Base-by-base conservation (phyloP, 345 rosid species). In the Fremontodendron californicum region DNA sequence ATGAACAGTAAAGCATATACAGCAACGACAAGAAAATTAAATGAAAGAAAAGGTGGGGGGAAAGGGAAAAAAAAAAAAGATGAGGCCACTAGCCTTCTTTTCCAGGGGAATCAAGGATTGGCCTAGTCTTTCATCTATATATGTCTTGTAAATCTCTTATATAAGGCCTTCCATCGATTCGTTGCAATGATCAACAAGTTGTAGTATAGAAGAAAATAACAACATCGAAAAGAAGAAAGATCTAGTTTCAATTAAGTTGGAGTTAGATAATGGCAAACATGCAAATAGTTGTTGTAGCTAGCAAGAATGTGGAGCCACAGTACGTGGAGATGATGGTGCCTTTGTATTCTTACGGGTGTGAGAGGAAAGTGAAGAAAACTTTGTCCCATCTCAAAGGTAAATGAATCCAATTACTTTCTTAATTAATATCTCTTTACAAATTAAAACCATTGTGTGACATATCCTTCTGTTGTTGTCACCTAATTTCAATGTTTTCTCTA, bases 261-360 rank as follows among this genome's bases (percentile, higher is more conserved):
- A 35, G 76, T 2, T 3, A 19, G 43, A 65, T n/a, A n/a, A 94
- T 92, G 97, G 89, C 76, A 31, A 70, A 87, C 78, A 83, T 90
- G 87, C 98, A 91, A 84, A 86, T 92, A 42, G 90, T 94, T 75
- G 85, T 82, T 75, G 85, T 82, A 37, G 94, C 87, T 15, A 63
- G 72, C 64, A 85, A 87, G 80, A 87, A 85, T 75, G 97, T 94
- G 85, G 97, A 94, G 90, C 88, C 98, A 74, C 97, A 94, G 35
- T 89, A 84, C 31, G 98, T 91, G 83, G 97, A 91, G 84, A 90
- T 94, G 97, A 90, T 88, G 94, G 97, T 92, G 73, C 97, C 98
- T 75, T 86, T 93, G 67, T 93, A 94, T 78, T 90, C 97, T 72
- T 82, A 90, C 66, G 98, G 98, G 0, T 93, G 98, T 45, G 90